Evolutionary conservation across 164 flowering plant genomes (phyloP), one percentile per base, ranked within the genome.

Genomic region (Litsea cubeba): DNA sequence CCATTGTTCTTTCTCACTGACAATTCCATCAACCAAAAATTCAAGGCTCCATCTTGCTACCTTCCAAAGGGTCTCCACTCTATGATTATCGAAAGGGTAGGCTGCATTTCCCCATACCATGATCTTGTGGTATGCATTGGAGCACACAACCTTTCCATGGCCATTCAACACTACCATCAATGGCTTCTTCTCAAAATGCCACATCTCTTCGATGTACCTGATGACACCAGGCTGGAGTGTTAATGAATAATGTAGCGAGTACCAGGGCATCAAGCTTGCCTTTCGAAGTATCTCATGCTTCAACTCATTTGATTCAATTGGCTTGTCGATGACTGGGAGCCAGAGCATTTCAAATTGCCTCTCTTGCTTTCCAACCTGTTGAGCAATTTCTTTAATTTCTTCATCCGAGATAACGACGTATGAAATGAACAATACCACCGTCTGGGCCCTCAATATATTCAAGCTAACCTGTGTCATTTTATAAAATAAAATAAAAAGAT

Each of bases 341-440:
- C 99, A 95, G 8, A 93, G 87, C 1, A 95, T 80, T 82, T 95
- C 97, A 66, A 84, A 92, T 1, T 83, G 87, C 65, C 83, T 83
- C 78, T 80, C 72, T 17, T 91, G 71, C 12, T 89, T 90, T 2
- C 40, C 76, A 81, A 88, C 90, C 76, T 90, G 83, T 60, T 83
- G 82, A 1, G 84, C 81, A 7, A 95, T 86, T 15, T 90, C 77
- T 2, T 71, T 64, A 4, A 91, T 81, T 84, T 91, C 97, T 20
- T 86, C 91, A 0, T 71, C 75, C 22, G 88, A 73, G 12, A 91
- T 18, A 62, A 92, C 90, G 1, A 89, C 85, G 84, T 87, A 93
- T n/a, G 99, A 87, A 26, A 95, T 86, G 12, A 90, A 79, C 4
- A 95, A 80, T 67, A 91, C 76, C 77, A 93, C 98, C 40, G 75